Evolutionary conservation across 2,329 filamentous ascomycete genomes (phyloP).

Genomic region (Hypoxylon sp.): DNA sequence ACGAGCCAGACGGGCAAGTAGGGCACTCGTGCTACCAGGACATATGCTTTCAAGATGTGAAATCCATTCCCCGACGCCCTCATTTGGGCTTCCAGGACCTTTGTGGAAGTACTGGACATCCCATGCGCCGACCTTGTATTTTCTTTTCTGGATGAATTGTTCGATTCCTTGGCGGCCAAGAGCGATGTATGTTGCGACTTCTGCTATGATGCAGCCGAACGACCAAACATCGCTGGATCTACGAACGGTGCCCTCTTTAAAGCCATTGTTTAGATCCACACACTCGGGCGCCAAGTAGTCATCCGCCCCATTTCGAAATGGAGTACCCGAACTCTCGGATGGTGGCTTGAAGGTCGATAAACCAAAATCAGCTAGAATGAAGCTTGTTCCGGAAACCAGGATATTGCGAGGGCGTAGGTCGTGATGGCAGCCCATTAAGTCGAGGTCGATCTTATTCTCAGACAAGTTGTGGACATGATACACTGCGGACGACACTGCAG

Average conservation of each 20-base stretch:
- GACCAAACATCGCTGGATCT: not conserved
- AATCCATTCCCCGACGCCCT: too few species aligned
- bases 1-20: too few species aligned
- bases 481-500: not conserved
- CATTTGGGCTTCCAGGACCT: too few species aligned
- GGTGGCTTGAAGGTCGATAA: not conserved
- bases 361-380: slow-evolving; percentile 1
- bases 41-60: too few species aligned
- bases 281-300: slow-evolving; percentile 1
- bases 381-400: not conserved
- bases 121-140: too few species aligned
- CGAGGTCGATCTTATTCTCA: not conserved
- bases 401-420: not conserved
- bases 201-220: not conserved
- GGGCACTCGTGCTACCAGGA: too few species aligned
- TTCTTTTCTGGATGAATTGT: not conserved
- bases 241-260: not conserved
- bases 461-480: not conserved
- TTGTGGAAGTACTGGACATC: too few species aligned
- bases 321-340: not conserved
- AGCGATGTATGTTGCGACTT: not conserved
- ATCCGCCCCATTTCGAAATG: not conserved
- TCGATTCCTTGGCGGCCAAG: not conserved
- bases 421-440: not conserved
- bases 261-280: not conserved